phyloP scores from a whole-genome alignment of 306 rosid species.

The Quercus robur region DNA sequence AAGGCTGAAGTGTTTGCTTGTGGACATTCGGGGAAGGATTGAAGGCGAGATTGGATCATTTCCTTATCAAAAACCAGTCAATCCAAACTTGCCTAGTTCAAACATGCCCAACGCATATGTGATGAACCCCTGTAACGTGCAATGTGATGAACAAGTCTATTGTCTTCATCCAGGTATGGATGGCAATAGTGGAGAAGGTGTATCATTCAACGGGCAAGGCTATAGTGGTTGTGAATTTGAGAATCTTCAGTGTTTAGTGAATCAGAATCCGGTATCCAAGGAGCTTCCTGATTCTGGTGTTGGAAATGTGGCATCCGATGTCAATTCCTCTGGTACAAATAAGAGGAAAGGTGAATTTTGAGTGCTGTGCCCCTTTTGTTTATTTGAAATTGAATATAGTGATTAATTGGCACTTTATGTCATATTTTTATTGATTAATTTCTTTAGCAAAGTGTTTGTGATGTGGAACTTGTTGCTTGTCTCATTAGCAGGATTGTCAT shows the following conservation, averaged over 20 bases:
- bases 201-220: constrained; percentile 39
- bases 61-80: constrained; percentile 73
- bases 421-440: constrained; percentile 7
- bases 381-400: not conserved
- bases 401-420: not conserved
- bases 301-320: constrained; percentile 42
- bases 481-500: not conserved
- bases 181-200: constrained; percentile 50
- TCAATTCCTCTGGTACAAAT: constrained; percentile 36
- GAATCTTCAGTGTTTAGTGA: constrained; percentile 63
- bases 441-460: constrained; percentile 4
- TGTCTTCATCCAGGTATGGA: constrained; percentile 64
- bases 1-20: constrained; percentile 93
- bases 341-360: constrained; percentile 59
- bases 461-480: constrained; percentile 12
- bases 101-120: constrained; percentile 49
- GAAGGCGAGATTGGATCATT: constrained; percentile 95
- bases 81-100: constrained; percentile 29
- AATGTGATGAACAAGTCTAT: constrained; percentile 73
- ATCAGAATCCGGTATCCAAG: constrained; percentile 55
- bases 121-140: constrained; percentile 85
- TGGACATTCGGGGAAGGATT: constrained; percentile 92
- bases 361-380: not conserved
- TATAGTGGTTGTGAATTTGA: constrained; percentile 78
- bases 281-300: constrained; percentile 58